Percentiles rank a stretch among this genome's conserved stretches.
phyloP scores from a whole-genome alignment of 1,284 basidiomycete species.

The Pseudomicrostroma phylloplanum region DNA sequence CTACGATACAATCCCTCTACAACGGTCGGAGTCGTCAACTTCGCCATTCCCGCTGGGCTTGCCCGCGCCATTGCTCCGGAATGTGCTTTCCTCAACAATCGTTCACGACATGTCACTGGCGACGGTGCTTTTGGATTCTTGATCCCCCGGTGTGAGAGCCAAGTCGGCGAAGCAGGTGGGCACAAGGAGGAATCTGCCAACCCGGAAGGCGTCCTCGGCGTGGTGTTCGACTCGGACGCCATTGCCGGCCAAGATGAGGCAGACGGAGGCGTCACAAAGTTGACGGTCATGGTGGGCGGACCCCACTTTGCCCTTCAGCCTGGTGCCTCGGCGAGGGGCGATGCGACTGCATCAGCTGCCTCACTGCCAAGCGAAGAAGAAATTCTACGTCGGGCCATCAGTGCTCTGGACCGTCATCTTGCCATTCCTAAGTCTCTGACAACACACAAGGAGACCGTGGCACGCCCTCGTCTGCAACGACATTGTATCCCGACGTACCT shows the following conservation, averaged over 20 bases:
- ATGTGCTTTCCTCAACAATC: conserved; percentile 53
- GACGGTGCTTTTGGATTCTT: conserved; percentile 82
- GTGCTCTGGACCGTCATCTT: conserved; percentile 31
- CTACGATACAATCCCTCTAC: conserved; percentile 47
- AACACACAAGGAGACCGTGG: conserved; percentile 26
- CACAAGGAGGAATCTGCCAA: conserved; percentile 52
- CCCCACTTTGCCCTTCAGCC: conserved; percentile 49
- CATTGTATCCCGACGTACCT: conserved; percentile 77
- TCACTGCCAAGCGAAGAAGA: conserved; percentile 54
- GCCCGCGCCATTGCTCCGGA: conserved; percentile 58
- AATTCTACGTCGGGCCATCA: conserved; percentile 24
- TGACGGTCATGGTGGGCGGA: conserved; percentile 92
- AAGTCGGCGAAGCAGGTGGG: no score
- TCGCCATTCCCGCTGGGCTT: conserved; percentile 23
- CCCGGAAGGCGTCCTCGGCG: conserved; percentile 52
- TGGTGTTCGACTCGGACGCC: conserved; percentile 61
- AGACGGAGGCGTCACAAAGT: conserved; percentile 54
- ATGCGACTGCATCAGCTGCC: conserved; percentile 30
- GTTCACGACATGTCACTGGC: conserved; percentile 68
- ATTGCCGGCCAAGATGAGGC: conserved; percentile 38
- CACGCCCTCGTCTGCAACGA: conserved; percentile 59
- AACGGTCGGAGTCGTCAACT: conserved; percentile 41
- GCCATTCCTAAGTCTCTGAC: conserved; percentile 24
- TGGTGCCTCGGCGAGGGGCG: no score
- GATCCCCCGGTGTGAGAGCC: conserved; percentile 64